Evolutionary conservation across 2,329 filamentous ascomycete species (phyloP), one percentile per base, ranked within the genome.

Genomic region (Penicillium paneum): DNA sequence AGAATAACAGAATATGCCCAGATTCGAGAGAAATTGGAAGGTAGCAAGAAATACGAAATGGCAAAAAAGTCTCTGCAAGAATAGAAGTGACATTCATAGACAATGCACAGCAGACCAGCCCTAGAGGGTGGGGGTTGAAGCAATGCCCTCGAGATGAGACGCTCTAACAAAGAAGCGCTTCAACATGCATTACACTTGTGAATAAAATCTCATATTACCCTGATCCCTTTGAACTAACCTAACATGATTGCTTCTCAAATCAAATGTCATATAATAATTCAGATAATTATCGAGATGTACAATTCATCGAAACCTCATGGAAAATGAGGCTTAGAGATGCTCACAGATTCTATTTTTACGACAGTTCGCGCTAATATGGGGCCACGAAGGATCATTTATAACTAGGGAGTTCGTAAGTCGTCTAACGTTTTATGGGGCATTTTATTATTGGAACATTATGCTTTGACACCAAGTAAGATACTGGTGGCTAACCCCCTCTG

Each of bases 381-480:
- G 42, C 49, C 49, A 39, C 49, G 49, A 21, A 52, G 43, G 43
- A 52, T 52, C 43, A 40, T 24, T 28, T 35, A 42, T 47, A 52
- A 47, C 49, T 24, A 24, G 21, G 21, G 21, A 24, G 21, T 24
- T 24, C 21, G 21, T 5, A 24, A 24, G 21, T 24, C 6, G 21
- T 24, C 21, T 24, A 24, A 24, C 21, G 21, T 5, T 24, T 26
- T 24, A 17, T n/a, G 21, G 19, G 28, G 15, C 1, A 28, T 17
- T 28, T 41, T 42, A 49, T 50, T 21, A 34, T 44, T 50, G 38
- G 48, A 50, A 29, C 19, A 21, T 31, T 34, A 24, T 24, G 5
- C 19, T 43, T 43, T 43, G 11, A 43, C 35, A 12, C 26, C 24
- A 24, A 24, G 21, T 24, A 24, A 24, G 21, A 24, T 24, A 24